These are phyloP conservation scores for Hanseniaspora singularis DNA, from an alignment of 805 yeast genomes.

Conservation along the genomic window DNA sequence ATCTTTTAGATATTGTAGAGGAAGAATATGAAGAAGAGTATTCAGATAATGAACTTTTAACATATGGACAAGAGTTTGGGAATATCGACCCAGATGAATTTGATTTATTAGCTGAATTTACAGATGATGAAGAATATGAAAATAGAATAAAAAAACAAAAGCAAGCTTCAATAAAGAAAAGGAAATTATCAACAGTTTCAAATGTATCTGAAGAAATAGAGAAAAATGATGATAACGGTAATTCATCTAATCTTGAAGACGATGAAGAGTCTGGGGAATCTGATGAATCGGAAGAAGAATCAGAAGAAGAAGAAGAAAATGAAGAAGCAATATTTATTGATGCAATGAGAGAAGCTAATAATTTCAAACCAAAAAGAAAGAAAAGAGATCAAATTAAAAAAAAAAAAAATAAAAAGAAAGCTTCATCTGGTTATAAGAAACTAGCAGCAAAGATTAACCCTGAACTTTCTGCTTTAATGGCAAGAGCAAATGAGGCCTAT, in stretches of 20 bases:
- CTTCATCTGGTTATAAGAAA: constrained; percentile 24
- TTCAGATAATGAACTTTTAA: constrained; percentile 11
- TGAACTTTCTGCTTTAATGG: constrained; percentile 52
- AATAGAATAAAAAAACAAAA: constrained; percentile 23
- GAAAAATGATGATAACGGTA: too few relatives aligned
- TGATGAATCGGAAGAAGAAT: constrained; percentile 25
- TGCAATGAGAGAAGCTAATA: constrained; percentile 56
- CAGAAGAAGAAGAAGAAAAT: constrained; percentile 23
- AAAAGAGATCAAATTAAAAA: constrained; percentile 16
- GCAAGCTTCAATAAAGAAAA: too few relatives aligned
- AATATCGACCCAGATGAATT: constrained; percentile 26
- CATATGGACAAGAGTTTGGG: constrained; percentile 16
- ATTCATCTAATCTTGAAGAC: constrained; percentile 24
- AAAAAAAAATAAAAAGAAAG: constrained; percentile 28
- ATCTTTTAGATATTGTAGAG: constrained; percentile 20
- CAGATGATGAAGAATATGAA: constrained; percentile 23
- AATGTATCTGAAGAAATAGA: too few relatives aligned
- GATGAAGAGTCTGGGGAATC: constrained; percentile 19
- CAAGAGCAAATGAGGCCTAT: constrained; percentile 71
- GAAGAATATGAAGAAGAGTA: constrained; percentile 22
- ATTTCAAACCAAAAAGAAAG: constrained; percentile 40
- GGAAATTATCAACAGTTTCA: too few relatives aligned
- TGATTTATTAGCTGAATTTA: constrained; percentile 30
- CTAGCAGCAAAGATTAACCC: constrained; percentile 45
- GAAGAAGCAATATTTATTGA: constrained; percentile 41